Conservation (phyloP, 192 early-diverging fungal genomes). For the Chytriomyces sp. region DNA sequence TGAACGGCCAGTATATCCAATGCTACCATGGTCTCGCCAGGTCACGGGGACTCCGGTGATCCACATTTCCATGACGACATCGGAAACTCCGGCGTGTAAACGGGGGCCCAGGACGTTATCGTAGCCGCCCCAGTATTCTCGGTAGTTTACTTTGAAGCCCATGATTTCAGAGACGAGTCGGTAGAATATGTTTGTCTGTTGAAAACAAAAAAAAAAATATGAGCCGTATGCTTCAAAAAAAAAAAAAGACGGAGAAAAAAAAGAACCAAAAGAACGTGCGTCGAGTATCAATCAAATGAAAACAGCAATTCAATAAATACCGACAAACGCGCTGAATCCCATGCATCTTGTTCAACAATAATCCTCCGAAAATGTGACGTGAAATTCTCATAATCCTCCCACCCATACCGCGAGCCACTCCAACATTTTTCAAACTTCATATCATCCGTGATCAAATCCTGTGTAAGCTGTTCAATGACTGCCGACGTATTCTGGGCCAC, state of each 20-base stretch:
- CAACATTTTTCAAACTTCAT: constrained; percentile 24
- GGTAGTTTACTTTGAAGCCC: constrained; percentile 21
- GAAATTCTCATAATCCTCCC: constrained; percentile 16
- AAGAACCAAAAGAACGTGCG: too few species aligned
- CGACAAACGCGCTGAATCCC: constrained; percentile 26
- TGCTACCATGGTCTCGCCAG: constrained; percentile 28
- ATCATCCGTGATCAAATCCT: constrained; percentile 17
- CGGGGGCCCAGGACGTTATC: constrained; percentile 26
- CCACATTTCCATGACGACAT: constrained; percentile 34
- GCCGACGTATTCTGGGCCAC: background rate
- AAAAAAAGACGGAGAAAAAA: too few species aligned
- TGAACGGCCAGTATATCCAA: constrained; percentile 21
- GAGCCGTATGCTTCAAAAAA: too few species aligned
- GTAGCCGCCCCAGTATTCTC: constrained; percentile 24
- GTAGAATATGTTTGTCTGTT: constrained; percentile 26
- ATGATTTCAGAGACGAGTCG: constrained; percentile 25
- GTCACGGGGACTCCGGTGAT: constrained; percentile 21
- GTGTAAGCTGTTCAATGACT: background rate
- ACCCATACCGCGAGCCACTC: constrained; percentile 24
- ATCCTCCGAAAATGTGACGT: constrained; percentile 1
- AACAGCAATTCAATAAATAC: too few species aligned
- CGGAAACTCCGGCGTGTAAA: constrained; percentile 12
- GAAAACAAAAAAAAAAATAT: too few species aligned
- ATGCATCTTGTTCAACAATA: constrained; percentile 26
- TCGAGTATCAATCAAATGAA: too few species aligned